Evolutionary conservation across 2,329 filamentous ascomycete species (phyloP).

Genomic region (Colletotrichum eremochloae): DNA sequence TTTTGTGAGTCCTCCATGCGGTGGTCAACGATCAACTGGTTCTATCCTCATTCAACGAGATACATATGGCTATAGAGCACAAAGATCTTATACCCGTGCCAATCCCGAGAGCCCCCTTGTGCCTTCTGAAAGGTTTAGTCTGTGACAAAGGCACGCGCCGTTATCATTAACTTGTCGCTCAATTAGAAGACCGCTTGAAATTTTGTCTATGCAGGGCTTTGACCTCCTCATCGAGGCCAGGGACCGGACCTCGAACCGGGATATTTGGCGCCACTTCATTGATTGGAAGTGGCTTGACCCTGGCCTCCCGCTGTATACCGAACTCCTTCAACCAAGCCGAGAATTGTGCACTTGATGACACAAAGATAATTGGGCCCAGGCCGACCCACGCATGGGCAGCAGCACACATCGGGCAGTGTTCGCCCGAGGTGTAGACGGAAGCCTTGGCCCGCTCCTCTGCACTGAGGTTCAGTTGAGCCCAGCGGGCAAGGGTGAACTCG

Average conservation of each 20-base stretch:
- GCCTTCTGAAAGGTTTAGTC: too few relatives aligned
- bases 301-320: slow-evolving; percentile 38
- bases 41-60: too few relatives aligned
- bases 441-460: slow-evolving; percentile 56
- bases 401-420: slow-evolving; percentile 56
- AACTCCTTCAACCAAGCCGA: slow-evolving; percentile 48
- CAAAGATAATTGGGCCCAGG: slow-evolving; percentile 53
- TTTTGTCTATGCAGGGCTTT: slow-evolving; percentile 46
- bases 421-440: slow-evolving; percentile 54
- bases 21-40: too few relatives aligned
- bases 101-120: too few relatives aligned
- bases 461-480: slow-evolving; percentile 53
- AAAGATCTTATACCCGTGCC: neutral
- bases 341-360: slow-evolving; percentile 49
- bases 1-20: neutral
- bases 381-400: slow-evolving; percentile 53
- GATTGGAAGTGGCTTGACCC: slow-evolving; percentile 48
- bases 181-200: neutral
- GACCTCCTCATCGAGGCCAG: slow-evolving; percentile 48
- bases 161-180: too few relatives aligned
- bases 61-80: too few relatives aligned
- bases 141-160: too few relatives aligned
- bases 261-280: slow-evolving; percentile 49
- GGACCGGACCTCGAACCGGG: slow-evolving; percentile 48
- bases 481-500: slow-evolving; percentile 53